Conservation (phyloP, 1,284 basidiomycete species). For the Porodaedalea pini region DNA sequence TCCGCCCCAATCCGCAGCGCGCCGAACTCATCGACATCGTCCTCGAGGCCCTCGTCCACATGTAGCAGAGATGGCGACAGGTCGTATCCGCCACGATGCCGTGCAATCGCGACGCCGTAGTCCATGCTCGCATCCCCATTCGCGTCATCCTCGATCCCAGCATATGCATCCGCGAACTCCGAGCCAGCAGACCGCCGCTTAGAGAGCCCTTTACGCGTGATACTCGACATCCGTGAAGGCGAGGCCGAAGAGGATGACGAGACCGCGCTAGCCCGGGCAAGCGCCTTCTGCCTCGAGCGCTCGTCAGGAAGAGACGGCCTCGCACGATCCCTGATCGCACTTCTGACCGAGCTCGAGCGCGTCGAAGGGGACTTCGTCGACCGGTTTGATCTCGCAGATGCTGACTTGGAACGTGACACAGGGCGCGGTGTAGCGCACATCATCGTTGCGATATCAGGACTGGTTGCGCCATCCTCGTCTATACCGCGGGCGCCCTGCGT, state of each 20-base stretch:
- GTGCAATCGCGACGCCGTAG: constrained; percentile 19
- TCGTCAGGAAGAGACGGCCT: constrained; percentile 10
- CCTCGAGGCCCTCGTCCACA: background rate
- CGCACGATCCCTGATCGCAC: background rate
- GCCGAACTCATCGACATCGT: constrained; percentile 11
- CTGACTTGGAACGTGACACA: background rate
- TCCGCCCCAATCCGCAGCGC: background rate
- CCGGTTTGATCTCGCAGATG: background rate
- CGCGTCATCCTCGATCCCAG: constrained; percentile 11
- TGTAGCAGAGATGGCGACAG: constrained; percentile 1
- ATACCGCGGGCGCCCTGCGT: background rate
- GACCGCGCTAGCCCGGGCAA: constrained; percentile 1
- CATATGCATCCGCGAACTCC: constrained; percentile 15
- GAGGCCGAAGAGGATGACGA: background rate
- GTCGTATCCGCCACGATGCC: constrained; percentile 19
- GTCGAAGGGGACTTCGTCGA: background rate
- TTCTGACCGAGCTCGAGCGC: constrained; percentile 5
- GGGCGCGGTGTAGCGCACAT: constrained; percentile 16
- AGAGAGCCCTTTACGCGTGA: background rate
- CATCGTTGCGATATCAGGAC: constrained; percentile 15
- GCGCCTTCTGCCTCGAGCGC: constrained; percentile 3
- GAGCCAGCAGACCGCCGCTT: background rate
- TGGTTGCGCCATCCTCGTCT: constrained; percentile 1
- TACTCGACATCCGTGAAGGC: background rate
- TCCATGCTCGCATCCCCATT: constrained; percentile 14